phyloP scores from a whole-genome alignment of 139 green algal genomes.

The Coccomyxa sp. region DNA sequence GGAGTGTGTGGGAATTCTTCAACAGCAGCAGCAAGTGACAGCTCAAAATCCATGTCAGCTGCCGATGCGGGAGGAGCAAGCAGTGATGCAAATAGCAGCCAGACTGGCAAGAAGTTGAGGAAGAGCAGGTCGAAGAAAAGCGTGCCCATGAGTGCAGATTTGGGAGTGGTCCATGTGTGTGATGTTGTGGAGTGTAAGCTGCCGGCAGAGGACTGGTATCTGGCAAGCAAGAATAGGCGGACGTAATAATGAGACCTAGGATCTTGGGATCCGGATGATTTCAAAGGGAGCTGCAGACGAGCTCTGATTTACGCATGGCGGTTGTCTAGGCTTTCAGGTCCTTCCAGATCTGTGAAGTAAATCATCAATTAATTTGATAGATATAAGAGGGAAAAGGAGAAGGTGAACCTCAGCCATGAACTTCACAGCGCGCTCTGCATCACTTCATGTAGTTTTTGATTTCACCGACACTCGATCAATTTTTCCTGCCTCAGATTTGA shows the following conservation, averaged over 20 bases:
- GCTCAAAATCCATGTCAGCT: not conserved
- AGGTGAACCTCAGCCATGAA: no score
- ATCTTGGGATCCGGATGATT: no score
- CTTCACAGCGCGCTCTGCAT: no score
- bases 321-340: no score
- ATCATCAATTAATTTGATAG: no score
- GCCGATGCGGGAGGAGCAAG: not conserved
- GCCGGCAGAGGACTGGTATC: slow-evolving; percentile 44
- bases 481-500: no score
- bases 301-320: no score
- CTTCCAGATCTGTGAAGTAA: no score
- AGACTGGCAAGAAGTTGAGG: not conserved
- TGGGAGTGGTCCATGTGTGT: slow-evolving; percentile 51
- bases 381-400: no score
- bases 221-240: not conserved
- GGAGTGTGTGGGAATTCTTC: not conserved
- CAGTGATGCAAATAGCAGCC: not conserved
- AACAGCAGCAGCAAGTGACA: not conserved
- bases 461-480: no score
- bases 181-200: slow-evolving; percentile 53
- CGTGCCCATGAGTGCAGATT: not conserved
- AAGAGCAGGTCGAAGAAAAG: not conserved
- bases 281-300: no score
- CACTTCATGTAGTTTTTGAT: no score
- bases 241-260: not conserved